Conservation (phyloP, 345 rosid genomes). For the Melastoma malabathricum region DNA sequence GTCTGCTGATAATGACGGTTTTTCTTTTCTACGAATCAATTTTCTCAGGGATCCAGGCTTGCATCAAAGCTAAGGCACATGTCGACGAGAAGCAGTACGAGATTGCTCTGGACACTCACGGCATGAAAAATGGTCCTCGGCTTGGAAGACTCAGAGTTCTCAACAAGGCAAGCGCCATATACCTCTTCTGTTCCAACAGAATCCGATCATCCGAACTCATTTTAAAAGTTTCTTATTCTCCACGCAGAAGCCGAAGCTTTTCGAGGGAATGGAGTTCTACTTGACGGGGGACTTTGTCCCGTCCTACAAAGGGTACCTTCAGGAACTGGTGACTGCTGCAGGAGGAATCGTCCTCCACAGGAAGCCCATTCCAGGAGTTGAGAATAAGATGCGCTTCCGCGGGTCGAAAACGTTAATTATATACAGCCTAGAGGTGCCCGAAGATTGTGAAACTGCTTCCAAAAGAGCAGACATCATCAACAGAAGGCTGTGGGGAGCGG, state of each 20-base stretch:
- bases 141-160: conserved; percentile 59
- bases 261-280: conserved; percentile 38
- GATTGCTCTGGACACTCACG: conserved; percentile 51
- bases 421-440: conserved; percentile 51
- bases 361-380: conserved; percentile 37
- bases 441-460: conserved; percentile 16
- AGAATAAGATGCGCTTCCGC: conserved; percentile 3
- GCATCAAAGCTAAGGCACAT: conserved; percentile 32
- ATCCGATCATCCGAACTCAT: too few species aligned
- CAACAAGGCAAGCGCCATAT: conserved; percentile 36
- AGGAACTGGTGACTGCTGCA: conserved; percentile 59
- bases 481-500: conserved; percentile 40
- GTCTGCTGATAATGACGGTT: conserved; percentile 3
- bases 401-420: conserved; percentile 32
- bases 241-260: conserved; percentile 53
- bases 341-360: conserved; percentile 65
- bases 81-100: conserved; percentile 66
- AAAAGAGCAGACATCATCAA: conserved; percentile 28
- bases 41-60: conserved; percentile 59
- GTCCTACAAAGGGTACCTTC: conserved; percentile 64
- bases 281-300: conserved; percentile 57
- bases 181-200: too few species aligned
- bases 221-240: too few species aligned
- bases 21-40: not conserved
- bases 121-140: conserved; percentile 58